These are phyloP conservation scores for Novymonas esmeraldas DNA, from an alignment of 208 protist genomes.

Conservation along the genomic window DNA sequence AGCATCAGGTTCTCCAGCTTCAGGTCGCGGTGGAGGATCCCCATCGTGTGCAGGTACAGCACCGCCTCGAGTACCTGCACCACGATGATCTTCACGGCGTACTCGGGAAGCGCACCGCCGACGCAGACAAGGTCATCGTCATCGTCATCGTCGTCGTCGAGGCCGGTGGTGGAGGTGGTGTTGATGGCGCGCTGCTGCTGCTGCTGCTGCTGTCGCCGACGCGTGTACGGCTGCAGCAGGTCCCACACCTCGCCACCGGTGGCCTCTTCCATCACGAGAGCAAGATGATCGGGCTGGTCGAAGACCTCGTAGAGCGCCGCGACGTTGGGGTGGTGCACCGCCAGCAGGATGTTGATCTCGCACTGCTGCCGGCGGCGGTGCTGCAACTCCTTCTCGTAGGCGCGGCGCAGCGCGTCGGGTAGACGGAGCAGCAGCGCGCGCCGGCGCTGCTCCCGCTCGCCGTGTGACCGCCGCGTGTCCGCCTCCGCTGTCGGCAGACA, in stretches of 20 bases:
- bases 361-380: conserved; percentile 61
- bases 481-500: not conserved
- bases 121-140: conserved; percentile 24
- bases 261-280: conserved; percentile 81
- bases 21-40: conserved; percentile 99
- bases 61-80: conserved; percentile 66
- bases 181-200: conserved; percentile 16
- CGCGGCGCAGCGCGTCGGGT: conserved; percentile 25
- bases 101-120: conserved; percentile 62
- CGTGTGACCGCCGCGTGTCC: not conserved
- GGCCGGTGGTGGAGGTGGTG: too few species aligned
- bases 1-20: conserved; percentile 99
- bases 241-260: conserved; percentile 59
- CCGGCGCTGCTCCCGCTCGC: conserved; percentile 24
- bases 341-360: conserved; percentile 74
- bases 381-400: conserved; percentile 46
- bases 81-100: conserved; percentile 63
- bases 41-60: conserved; percentile 91
- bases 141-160: not conserved
- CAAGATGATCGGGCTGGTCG: conserved; percentile 48
- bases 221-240: conserved; percentile 46
- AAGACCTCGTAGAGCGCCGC: conserved; percentile 71
- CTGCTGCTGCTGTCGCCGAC: conserved; percentile 1
- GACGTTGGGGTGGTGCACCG: conserved; percentile 63
- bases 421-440: conserved; percentile 37